phyloP scores from a whole-genome alignment of 2,329 filamentous ascomycete genomes.

The Pseudopithomyces chartarum region DNA sequence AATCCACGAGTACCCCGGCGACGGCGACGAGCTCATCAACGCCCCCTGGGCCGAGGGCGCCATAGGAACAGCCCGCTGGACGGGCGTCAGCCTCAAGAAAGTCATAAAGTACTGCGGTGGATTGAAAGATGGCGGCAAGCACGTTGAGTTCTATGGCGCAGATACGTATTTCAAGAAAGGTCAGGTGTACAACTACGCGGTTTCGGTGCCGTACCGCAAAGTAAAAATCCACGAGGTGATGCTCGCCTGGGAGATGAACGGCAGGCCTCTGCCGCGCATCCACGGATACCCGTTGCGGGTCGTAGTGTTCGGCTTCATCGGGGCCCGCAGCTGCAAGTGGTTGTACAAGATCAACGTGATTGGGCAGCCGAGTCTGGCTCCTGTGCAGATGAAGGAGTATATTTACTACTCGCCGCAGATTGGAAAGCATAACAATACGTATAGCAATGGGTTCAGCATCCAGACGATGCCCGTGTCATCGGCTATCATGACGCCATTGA shows the following conservation, averaged over 20 bases:
- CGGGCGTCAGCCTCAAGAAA: slow-evolving; percentile 69
- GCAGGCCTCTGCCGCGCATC: slow-evolving; percentile 65
- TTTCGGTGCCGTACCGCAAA: slow-evolving; percentile 70
- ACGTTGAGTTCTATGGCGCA: slow-evolving; percentile 71
- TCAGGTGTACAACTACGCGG: slow-evolving; percentile 69
- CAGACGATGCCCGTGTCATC: slow-evolving; percentile 74
- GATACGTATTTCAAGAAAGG: slow-evolving; percentile 76
- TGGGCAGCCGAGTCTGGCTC: slow-evolving; percentile 58
- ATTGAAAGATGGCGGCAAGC: slow-evolving; percentile 58
- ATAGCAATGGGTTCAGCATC: slow-evolving; percentile 68
- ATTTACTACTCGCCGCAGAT: slow-evolving; percentile 71
- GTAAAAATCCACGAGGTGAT: slow-evolving; percentile 70
- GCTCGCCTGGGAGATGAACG: slow-evolving; percentile 75
- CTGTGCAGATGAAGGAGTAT: slow-evolving; percentile 69
- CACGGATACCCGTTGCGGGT: slow-evolving; percentile 68
- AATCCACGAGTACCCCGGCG: slow-evolving; percentile 67
- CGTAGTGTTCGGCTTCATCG: slow-evolving; percentile 70
- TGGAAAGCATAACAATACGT: slow-evolving; percentile 67
- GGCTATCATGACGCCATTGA: slow-evolving; percentile 68
- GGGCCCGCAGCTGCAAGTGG: slow-evolving; percentile 68
- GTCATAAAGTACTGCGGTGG: slow-evolving; percentile 74
- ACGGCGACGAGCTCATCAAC: slow-evolving; percentile 64
- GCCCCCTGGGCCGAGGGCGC: slow-evolving; percentile 59
- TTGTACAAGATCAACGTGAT: slow-evolving; percentile 68
- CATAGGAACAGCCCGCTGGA: slow-evolving; percentile 68